A percentile compares a stretch with the other conserved stretches of the same genome.
Conservation (phyloP, 2,329 filamentous ascomycete genomes). For the Lachnellula subtilissima region DNA sequence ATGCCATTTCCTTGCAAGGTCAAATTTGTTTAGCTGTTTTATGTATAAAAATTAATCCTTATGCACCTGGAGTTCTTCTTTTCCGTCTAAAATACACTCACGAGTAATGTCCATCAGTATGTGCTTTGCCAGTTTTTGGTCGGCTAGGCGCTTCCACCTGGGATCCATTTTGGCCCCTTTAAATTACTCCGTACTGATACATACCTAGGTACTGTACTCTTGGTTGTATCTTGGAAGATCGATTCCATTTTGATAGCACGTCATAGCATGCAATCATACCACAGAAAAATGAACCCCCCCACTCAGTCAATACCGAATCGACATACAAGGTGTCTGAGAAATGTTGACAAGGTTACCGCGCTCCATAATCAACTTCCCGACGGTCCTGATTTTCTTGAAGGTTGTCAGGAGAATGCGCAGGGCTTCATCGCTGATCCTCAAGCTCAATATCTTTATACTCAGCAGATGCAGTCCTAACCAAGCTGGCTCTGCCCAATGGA, state of each 20-base stretch:
- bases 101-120: no score
- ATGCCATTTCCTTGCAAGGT: no score
- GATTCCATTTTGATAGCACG: not conserved
- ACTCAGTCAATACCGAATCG: not conserved
- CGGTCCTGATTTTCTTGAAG: not conserved
- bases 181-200: no score
- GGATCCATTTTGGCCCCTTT: no score
- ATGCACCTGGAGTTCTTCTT: no score
- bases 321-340: not conserved
- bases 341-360: not conserved
- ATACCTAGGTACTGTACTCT: no score
- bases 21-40: no score
- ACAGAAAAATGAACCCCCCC: not conserved
- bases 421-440: slow-evolving; percentile 12
- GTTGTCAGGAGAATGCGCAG: not conserved
- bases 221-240: no score
- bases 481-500: slow-evolving; percentile 33
- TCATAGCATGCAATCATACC: not conserved
- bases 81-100: no score
- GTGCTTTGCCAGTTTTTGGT: no score
- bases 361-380: not conserved
- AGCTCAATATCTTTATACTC: slow-evolving; percentile 24
- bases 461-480: slow-evolving; percentile 28
- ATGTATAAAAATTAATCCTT: no score
- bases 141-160: no score